A percentile compares a stretch with the other conserved stretches of the same genome.
Conservation (phyloP, 1,284 basidiomycete species). For the Agaricales sp. region DNA sequence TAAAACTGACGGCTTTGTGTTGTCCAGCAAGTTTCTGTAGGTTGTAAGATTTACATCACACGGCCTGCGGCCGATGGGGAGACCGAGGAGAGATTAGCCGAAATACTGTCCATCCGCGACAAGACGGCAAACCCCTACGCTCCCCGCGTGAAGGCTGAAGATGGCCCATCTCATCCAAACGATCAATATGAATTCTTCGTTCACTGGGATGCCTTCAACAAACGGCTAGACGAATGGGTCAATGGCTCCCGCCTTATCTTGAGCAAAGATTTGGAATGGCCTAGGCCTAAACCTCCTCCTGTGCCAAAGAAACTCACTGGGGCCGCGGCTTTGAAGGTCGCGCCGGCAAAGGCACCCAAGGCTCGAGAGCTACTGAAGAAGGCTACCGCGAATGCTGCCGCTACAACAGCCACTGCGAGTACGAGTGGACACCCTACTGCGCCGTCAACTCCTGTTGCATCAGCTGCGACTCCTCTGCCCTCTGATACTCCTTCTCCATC, state of each 20-base stretch:
- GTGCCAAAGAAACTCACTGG: constrained; percentile 30
- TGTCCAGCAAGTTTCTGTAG: constrained; percentile 77
- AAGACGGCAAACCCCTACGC: constrained; percentile 62
- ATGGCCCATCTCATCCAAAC: constrained; percentile 39
- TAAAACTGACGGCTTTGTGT: no score
- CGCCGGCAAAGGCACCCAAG: constrained; percentile 50
- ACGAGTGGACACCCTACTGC: constrained; percentile 10
- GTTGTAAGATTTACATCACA: constrained; percentile 88
- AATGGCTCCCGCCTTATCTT: constrained; percentile 79
- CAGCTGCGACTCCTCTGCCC: no score
- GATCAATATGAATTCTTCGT: constrained; percentile 92
- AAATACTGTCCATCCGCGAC: constrained; percentile 88
- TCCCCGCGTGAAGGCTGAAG: constrained; percentile 27
- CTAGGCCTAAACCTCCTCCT: constrained; percentile 72
- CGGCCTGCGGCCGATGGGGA: constrained; percentile 68
- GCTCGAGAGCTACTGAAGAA: constrained; percentile 58
- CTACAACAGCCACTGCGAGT: constrained; percentile 20
- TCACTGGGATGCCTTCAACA: constrained; percentile 97
- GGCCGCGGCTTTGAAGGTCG: constrained; percentile 34
- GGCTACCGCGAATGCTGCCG: constrained; percentile 53
- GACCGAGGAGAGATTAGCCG: constrained; percentile 82
- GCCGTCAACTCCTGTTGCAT: constrained; percentile 35
- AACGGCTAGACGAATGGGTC: constrained; percentile 99
- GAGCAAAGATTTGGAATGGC: constrained; percentile 89
- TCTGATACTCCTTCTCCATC: constrained; percentile 40